Base-by-base conservation (phyloP, 345 rosid species). In the Moricandia moricandioides region DNA sequence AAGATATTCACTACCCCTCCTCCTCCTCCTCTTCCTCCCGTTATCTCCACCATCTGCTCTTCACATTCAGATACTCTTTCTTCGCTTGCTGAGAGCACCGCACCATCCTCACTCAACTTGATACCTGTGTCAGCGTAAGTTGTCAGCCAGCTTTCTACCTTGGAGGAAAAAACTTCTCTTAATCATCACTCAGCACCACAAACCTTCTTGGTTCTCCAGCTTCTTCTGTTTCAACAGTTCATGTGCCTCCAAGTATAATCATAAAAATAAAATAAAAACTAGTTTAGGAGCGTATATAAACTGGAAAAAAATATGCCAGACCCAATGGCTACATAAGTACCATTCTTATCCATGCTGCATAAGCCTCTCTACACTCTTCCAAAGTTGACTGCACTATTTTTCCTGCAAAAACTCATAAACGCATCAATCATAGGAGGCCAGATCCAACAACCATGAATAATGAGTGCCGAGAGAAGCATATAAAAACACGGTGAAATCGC, bases 361-460 rank as follows among this genome's bases (percentile, higher is more conserved):
- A 89, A 68, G 90, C 88, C 82, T 92, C 97, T 65, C 84, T 84
- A 72, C 97, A 92, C 78, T 92, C 97, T 66, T 90, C 97, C 83
- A 88, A 12, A 55, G 97, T 89, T 75, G 97, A 88, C 84, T 90
- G 92, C 85, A 95, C 84, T 78, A 95, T 95, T 82, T 88, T 92
- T 47, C 93, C 99, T 92, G 86, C 31, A 31, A 72, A 34, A 63
- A 27, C 70, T 74, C 66, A 67, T 35, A 45, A 17, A 79, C 9
- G 56, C 26, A 68, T 26, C 57, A 59, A 62, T 62, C 14, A 60
- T 59, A 69, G 52, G 21, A 31, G 54, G 39, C 72, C 39, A 27
- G 37, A 58, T 47, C 27, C 7, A 65, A 58, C 8, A 72, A 72
- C 58, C 52, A 9, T 14, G 37, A 49, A 59, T 10, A n/a, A 40